A percentile compares a stretch with the other conserved stretches of the same genome.
These are phyloP conservation scores for Rutstroemia sydowiana DNA, from an alignment of 2,329 filamentous ascomycete genomes.

Conservation along the genomic window DNA sequence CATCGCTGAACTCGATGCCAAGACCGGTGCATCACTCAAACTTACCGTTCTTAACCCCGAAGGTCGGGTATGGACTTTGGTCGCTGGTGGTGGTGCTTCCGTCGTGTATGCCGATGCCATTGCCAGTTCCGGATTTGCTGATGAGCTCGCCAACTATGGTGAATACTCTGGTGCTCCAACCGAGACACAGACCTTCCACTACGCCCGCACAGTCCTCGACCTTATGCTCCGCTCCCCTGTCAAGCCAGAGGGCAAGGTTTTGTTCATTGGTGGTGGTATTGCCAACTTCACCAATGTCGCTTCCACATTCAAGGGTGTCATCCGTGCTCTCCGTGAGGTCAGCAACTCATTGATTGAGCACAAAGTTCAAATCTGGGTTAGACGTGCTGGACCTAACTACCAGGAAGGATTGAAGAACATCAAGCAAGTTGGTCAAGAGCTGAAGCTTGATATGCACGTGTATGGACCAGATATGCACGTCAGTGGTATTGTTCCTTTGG, in stretches of 20 bases:
- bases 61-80: conserved; percentile 95
- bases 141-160: conserved; percentile 97
- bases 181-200: conserved; percentile 99
- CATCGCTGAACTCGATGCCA: conserved; percentile 96
- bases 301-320: conserved; percentile 99
- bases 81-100: conserved; percentile 98
- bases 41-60: conserved; percentile 88
- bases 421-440: conserved; percentile 90
- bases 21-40: conserved; percentile 98
- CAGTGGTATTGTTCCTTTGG: conserved; percentile 90
- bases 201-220: conserved; percentile 92
- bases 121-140: conserved; percentile 88
- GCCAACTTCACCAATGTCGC: conserved; percentile 99
- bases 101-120: conserved; percentile 99
- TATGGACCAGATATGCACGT: conserved; percentile 80
- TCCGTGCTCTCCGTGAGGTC: conserved; percentile 88
- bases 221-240: conserved; percentile 90
- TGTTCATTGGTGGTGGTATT: conserved; percentile 99
- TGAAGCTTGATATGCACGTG: conserved; percentile 91
- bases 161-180: conserved; percentile 99
- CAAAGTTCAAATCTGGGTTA: conserved; percentile 97
- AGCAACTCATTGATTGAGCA: conserved; percentile 82
- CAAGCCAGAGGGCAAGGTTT: conserved; percentile 86
- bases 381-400: conserved; percentile 89
- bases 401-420: conserved; percentile 99